Base-by-base conservation (phyloP, 202 grass and related monocot species). In the Carex sylvatica region DNA sequence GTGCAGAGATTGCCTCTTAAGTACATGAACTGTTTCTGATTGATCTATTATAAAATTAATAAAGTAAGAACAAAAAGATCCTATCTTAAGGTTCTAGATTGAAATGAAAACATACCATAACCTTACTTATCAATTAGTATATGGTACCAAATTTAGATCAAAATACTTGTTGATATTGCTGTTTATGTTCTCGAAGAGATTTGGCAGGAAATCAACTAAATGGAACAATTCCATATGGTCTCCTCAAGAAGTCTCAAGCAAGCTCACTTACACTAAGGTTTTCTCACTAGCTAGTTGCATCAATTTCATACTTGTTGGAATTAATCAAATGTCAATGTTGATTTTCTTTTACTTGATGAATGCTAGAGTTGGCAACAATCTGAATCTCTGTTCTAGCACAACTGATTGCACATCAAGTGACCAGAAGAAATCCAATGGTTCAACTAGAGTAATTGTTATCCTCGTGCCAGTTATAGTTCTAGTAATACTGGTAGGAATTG, bases 121-220 rank as follows among this genome's bases (percentile, higher is more conserved):
- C 38, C 68, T 22, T 38, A 12, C 11, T 4, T 2, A 71, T 71
- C 36, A 2, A 2, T 67, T 7, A 8, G 65, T 7, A 40, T 38
- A 28, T 28, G 9, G 24, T 14, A 28, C 4, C 23, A 26, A 64
- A 64, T 3, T 36, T 18, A 68, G 5, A 40, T 36, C 31, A 38
- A 56, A 56, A 31, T 59, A 14, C 52, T 10, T 58, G 8, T 78
- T 78, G 33, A 61, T 61, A 35, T 9, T 3, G 44, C n/a, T 60
- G 26, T 64, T 84, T 65, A 4, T 68, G 38, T 67, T 58, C 66
- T 1, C 83, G 36, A 56, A 97, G 93, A 74, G 84, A 97, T 88
- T 88, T 97, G 85, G 55, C 89, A 20, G 78, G 63, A n/a, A 97
- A 97, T 68, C 54, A 90, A 33, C 81, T 93, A 8, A 89, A 26